These are phyloP conservation scores for Salvia hispanica DNA, from an alignment of 257 asterid species.

Conservation along the genomic window DNA sequence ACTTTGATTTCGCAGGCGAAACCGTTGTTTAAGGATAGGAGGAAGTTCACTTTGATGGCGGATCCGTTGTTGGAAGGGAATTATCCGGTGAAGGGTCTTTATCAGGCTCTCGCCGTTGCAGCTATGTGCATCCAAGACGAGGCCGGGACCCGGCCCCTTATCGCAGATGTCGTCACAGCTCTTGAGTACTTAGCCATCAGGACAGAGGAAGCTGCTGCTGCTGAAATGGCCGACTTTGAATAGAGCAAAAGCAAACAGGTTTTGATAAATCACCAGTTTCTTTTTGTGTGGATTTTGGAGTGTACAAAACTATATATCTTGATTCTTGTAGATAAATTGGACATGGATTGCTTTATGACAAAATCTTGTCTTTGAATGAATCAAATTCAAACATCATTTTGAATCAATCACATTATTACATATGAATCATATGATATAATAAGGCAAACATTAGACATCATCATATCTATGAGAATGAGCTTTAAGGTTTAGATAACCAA, in stretches of 20 bases:
- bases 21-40: conserved; percentile 52
- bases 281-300: background rate
- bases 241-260: background rate
- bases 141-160: conserved; percentile 55
- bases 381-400: no score
- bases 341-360: background rate
- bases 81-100: conserved; percentile 50
- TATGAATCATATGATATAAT: background rate
- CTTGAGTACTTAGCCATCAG: conserved; percentile 46
- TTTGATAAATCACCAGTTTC: background rate
- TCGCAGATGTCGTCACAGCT: conserved; percentile 60
- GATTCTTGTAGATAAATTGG: background rate
- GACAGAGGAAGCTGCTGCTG: conserved; percentile 29
- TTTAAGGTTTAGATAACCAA: conserved; percentile 67
- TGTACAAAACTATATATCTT: no score
- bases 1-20: conserved; percentile 41
- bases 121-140: conserved; percentile 63
- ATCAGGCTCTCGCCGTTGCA: conserved; percentile 56
- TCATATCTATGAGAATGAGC: conserved; percentile 59
- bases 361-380: background rate
- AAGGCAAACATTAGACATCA: conserved; percentile 28
- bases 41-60: conserved; percentile 48
- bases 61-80: conserved; percentile 59
- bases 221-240: conserved; percentile 22
- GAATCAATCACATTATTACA: no score